phyloP scores from a whole-genome alignment of 306 rosid genomes.

The Vigna hirtella region DNA sequence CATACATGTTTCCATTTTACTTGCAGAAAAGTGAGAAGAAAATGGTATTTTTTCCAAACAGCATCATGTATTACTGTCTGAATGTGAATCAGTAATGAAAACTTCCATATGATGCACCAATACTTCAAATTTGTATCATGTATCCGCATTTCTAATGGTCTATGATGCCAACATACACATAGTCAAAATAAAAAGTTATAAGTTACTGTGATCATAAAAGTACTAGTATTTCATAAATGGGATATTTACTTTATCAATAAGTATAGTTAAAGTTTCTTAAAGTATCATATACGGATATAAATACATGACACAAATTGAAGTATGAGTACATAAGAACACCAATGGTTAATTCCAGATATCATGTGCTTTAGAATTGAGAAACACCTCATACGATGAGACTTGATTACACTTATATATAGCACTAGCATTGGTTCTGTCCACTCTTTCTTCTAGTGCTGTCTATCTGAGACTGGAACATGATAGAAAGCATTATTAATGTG shows the following conservation, averaged over 20 bases:
- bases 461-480: background rate
- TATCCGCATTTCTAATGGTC: too few relatives aligned
- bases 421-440: conserved; percentile 27
- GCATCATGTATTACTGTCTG: conserved; percentile 5
- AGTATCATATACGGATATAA: too few relatives aligned
- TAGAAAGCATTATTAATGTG: conserved; percentile 31
- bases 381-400: conserved; percentile 7
- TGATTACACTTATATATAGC: conserved; percentile 27
- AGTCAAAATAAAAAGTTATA: too few relatives aligned
- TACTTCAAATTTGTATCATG: too few relatives aligned
- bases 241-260: too few relatives aligned
- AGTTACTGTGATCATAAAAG: too few relatives aligned
- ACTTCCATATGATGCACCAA: background rate
- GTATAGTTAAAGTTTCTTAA: too few relatives aligned
- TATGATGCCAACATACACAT: too few relatives aligned
- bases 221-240: too few relatives aligned
- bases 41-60: background rate
- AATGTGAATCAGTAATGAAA: background rate
- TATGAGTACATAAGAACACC: too few relatives aligned
- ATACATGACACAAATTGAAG: too few relatives aligned
- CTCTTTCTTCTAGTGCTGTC: conserved; percentile 32
- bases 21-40: conserved; percentile 30
- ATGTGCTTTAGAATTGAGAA: conserved; percentile 15
- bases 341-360: conserved; percentile 1
- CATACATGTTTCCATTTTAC: conserved; percentile 30